Conservation (phyloP, 441 rosid genomes). For the Manihot esculenta region DNA sequence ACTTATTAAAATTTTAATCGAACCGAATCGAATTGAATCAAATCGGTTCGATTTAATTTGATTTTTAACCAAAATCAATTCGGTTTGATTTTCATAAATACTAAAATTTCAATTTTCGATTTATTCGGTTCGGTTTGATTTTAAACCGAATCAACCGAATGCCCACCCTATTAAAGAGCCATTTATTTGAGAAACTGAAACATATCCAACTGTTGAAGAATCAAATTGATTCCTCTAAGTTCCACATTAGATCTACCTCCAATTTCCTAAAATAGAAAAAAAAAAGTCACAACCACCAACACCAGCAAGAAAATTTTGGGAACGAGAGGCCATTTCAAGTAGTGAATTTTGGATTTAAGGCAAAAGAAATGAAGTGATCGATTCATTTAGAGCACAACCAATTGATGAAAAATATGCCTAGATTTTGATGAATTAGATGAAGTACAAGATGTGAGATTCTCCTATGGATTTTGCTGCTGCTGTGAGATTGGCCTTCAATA, state of each 20-base stretch:
- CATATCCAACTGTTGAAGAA: conserved; percentile 57
- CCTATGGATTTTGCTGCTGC: conserved; percentile 74
- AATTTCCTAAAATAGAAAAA: conserved; percentile 27
- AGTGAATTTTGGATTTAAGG: conserved; percentile 10
- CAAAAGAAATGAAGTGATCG: conserved; percentile 41
- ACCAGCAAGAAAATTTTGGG: conserved; percentile 46
- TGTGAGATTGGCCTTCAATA: conserved; percentile 72
- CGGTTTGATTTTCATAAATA: no score
- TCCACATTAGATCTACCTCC: conserved; percentile 41
- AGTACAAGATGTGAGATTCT: conserved; percentile 59
- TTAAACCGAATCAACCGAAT: no score
- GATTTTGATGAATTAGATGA: conserved; percentile 75
- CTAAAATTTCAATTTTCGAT: no score
- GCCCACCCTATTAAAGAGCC: no score
- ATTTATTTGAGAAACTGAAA: conserved; percentile 58
- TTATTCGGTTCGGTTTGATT: no score
- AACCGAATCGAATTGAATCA: no score
- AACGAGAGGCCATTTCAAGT: conserved; percentile 41
- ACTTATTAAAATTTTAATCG: no score
- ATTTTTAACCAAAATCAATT: no score
- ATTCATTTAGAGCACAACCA: conserved; percentile 32
- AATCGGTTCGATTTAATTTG: no score
- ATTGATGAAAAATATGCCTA: conserved; percentile 53
- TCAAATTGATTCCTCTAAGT: conserved; percentile 46
- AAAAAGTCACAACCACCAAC: conserved; percentile 12